Base-by-base conservation (phyloP, 169 alveolate species). In the Cyclospora cayetanensis region DNA sequence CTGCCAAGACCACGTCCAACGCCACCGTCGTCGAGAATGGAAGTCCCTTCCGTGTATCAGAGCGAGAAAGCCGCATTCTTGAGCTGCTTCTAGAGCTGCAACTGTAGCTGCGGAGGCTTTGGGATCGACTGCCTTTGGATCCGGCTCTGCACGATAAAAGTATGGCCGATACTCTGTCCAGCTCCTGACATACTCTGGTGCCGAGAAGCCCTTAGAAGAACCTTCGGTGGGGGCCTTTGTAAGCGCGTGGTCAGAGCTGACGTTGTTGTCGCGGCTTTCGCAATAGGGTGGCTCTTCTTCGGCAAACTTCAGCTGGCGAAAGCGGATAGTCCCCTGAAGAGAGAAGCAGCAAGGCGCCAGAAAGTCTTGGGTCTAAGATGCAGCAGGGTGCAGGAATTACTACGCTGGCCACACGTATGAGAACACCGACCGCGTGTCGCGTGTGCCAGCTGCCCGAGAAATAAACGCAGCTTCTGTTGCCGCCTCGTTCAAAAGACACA, bases 1-100 rank as follows among this genome's bases (percentile, higher is more conserved):
- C 34, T 63, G 74, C 74, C 74, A 63, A 63, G 37, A n/a, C 74
- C 74, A 63, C 18, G 74, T 63, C 74, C 74, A 63, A 1, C 27
- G 20, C 74, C 74, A 63, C 15, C 74, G 25, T n/a, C 7, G 25
- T 27, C 12, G 15, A 1, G 74, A n/a, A 63, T 15, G 20, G 2
- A 63, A 11, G 25, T 63, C 74, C 15, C 74, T 12, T 11, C 74
- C 74, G 2, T 63, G 74, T 63, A 63, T 63, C 1, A 63, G 34
- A n/a, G 74, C 74, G 15, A 63, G 25, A 22, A 46, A 46, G 60
- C 25, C 60, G 60, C 60, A 46, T 12, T 0, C 60, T 12, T 22
- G 25, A 15, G 60, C 60, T 46, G 60, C 1, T 63, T 27, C 74
- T 63, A 35, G 12, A n/a, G 7, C 35, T 63, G 74, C 34, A n/a